Evolutionary conservation across 2,329 filamentous ascomycete species (phyloP).

Genomic region (Ophiostoma australiae): DNA sequence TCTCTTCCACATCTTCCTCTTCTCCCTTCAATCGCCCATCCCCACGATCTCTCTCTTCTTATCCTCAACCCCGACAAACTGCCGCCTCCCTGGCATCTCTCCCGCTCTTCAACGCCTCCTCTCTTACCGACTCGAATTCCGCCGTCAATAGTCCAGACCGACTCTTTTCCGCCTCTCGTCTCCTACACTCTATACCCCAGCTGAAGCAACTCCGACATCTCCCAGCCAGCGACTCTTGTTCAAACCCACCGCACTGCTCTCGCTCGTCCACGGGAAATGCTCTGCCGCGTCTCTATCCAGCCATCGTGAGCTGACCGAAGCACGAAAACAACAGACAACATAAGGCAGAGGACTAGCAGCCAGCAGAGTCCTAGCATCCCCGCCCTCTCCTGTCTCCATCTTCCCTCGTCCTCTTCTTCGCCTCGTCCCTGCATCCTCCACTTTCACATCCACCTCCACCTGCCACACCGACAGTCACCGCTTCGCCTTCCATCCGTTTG

Average conservation of each 20-base stretch:
- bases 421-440: neutral
- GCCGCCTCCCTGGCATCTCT: neutral
- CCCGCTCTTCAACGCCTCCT: neutral
- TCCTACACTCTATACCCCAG: neutral
- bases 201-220: neutral
- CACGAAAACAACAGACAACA: neutral
- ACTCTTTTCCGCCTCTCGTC: neutral
- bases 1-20: neutral
- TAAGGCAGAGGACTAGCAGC: neutral
- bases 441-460: neutral
- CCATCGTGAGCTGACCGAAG: constrained; percentile 7
- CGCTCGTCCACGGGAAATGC: constrained; percentile 16
- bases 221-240: neutral
- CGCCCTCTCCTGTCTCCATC: neutral
- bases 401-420: neutral
- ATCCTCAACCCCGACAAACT: neutral
- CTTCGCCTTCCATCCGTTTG: constrained; percentile 10
- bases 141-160: neutral
- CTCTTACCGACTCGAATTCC: neutral
- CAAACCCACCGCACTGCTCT: neutral
- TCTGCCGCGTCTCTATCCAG: constrained; percentile 19
- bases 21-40: neutral
- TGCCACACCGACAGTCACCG: neutral
- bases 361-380: neutral
- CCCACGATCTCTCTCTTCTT: neutral